Evolutionary conservation across 805 yeast species (phyloP), one percentile per base, ranked within the genome.

Genomic region (Saturnispora serradocipensis): DNA sequence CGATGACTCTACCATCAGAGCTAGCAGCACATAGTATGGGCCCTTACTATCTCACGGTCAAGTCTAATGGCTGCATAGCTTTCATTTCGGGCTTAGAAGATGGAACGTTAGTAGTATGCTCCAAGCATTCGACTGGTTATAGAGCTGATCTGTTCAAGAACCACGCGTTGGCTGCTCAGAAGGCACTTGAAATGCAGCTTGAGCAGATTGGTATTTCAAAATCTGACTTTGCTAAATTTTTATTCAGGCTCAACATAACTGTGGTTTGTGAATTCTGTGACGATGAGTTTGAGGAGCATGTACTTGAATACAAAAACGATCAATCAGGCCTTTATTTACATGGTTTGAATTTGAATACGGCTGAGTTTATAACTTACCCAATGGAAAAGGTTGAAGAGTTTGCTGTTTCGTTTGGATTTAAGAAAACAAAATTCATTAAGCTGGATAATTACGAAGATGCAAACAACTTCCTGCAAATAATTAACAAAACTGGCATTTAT

Each of bases 261-360:
- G 96, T 96, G 0, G 96, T 89, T 1, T 89, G 90, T 0, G 99
- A 93, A 67, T 75, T 79, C 35, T 93, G 99, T 66, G 97, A 93
- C 63, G 99, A 93, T 61, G 67, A 66, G 0, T 93, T 93, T 65
- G 99, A 93, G 64, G 98, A 93, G 65, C 99, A 93, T 64, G 86
- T 93, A 7, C 71, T 93, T 46, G 84, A 82, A 52, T 93, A 93
- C 61, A 64, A 73, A 2, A 72, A 71, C 1, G 81, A 82, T 0
- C 69, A 68, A 9, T 80, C 96, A 0, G 99, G 99, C 0, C 69
- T 93, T 5, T 93, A 93, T 58, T 65, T 93, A 16, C 98, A 91
- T 64, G 99, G 99, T 0, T 66, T 93, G 43, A 93, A 93, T 65
- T 60, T 66, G 48, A 93, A 93, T 61, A 69, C 72, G 2, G 75